These are phyloP conservation scores for Sporothrix mexicana DNA, from an alignment of 2,329 filamentous ascomycete genomes.

Conservation along the genomic window DNA sequence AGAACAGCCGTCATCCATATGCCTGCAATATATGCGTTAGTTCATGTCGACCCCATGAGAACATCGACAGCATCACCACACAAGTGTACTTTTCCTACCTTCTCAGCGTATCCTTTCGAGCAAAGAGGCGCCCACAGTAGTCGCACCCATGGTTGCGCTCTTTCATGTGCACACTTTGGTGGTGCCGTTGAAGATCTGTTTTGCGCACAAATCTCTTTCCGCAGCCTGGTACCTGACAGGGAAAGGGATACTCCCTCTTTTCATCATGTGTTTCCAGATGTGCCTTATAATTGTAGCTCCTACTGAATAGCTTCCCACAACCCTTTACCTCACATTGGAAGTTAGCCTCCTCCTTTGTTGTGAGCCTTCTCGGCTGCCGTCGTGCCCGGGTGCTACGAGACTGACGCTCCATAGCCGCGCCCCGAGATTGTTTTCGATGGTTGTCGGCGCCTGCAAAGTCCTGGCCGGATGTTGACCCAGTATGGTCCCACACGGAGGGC, in stretches of 20 bases:
- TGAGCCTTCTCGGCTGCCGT: slow-evolving; percentile 57
- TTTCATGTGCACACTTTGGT: slow-evolving; percentile 75
- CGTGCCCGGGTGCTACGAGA: slow-evolving; percentile 41
- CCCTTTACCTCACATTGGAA: slow-evolving; percentile 70
- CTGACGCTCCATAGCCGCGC: neutral
- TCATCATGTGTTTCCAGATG: slow-evolving; percentile 86
- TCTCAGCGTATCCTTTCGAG: slow-evolving; percentile 80
- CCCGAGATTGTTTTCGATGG: slow-evolving; percentile 17
- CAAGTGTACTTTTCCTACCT: slow-evolving; percentile 59
- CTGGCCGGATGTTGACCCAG: slow-evolving; percentile 33
- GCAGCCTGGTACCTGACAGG: slow-evolving; percentile 70
- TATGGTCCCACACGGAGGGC: slow-evolving; percentile 47
- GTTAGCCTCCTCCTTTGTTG: slow-evolving; percentile 72
- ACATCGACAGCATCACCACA: no score
- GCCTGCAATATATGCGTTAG: slow-evolving; percentile 53
- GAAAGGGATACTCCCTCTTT: slow-evolving; percentile 71
- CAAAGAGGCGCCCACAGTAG: slow-evolving; percentile 73
- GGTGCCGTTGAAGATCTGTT: slow-evolving; percentile 72
- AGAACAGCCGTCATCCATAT: slow-evolving; percentile 77
- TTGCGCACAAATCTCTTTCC: slow-evolving; percentile 79
- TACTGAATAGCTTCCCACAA: slow-evolving; percentile 80
- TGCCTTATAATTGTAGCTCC: slow-evolving; percentile 85
- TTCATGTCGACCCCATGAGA: neutral
- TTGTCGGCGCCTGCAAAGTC: slow-evolving; percentile 29
- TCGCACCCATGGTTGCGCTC: slow-evolving; percentile 72